These are phyloP conservation scores for Psilocybe sp. DNA, from an alignment of 768 basidiomycete species.

Conservation along the genomic window DNA sequence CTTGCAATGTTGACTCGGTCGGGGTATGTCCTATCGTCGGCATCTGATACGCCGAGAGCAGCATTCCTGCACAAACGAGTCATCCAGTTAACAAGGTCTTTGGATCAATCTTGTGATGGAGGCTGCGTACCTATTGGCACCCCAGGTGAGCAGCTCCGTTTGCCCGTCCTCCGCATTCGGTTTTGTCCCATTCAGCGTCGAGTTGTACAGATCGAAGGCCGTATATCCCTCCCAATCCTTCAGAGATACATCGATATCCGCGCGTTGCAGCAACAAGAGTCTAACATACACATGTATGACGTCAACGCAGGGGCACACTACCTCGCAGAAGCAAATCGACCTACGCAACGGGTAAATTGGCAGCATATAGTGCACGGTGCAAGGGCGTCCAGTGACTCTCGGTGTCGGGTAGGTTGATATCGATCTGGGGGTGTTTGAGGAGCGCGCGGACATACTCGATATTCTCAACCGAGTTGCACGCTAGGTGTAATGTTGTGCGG, in stretches of 20 bases:
- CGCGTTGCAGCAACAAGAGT: slow-evolving; percentile 68
- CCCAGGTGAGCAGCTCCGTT: slow-evolving; percentile 84
- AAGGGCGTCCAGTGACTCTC: slow-evolving; percentile 93
- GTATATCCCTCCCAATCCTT: slow-evolving; percentile 91
- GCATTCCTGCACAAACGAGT: slow-evolving; percentile 58
- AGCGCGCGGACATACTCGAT: slow-evolving; percentile 78
- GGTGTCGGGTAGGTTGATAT: slow-evolving; percentile 74
- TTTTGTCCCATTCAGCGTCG: slow-evolving; percentile 75
- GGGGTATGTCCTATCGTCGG: slow-evolving; percentile 72
- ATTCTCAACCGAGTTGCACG: slow-evolving; percentile 63
- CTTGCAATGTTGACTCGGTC: slow-evolving; percentile 64
- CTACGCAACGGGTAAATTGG: slow-evolving; percentile 70
- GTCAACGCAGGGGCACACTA: slow-evolving; percentile 7
- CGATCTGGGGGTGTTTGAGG: slow-evolving; percentile 70
- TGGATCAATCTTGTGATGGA: neutral
- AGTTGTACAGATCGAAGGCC: slow-evolving; percentile 91
- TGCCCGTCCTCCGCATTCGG: slow-evolving; percentile 36
- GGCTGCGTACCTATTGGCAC: slow-evolving; percentile 63
- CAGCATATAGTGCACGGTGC: slow-evolving; percentile 81
- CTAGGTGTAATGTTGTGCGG: slow-evolving; percentile 79
- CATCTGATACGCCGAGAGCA: slow-evolving; percentile 81
- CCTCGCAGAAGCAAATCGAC: slow-evolving; percentile 23
- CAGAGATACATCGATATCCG: slow-evolving; percentile 66
- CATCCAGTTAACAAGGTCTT: neutral
- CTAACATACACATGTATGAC: slow-evolving; percentile 35